A percentile compares a stretch with the other conserved stretches of the same genome.
phyloP scores from a whole-genome alignment of 169 alveolate species.

The Eimeria necatrix region DNA sequence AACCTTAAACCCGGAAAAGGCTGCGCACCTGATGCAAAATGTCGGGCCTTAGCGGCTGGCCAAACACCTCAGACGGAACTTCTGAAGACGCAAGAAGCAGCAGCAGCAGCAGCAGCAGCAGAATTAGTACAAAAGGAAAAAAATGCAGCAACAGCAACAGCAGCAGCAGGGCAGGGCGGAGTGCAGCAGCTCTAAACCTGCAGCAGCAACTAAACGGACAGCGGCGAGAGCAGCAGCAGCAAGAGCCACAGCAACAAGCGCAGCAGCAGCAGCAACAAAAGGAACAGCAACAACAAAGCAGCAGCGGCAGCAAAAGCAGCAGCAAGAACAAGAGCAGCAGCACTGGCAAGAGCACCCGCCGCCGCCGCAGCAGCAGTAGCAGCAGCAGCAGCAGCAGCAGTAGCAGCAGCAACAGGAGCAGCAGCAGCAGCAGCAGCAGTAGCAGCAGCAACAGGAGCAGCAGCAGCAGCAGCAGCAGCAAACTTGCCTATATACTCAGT shows the following conservation, averaged over 20 bases:
- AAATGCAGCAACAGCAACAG: no score
- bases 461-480: not conserved
- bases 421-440: not conserved
- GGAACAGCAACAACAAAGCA: not conserved
- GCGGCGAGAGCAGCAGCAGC: not conserved
- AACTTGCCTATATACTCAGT: not conserved
- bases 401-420: not conserved
- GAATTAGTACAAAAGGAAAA: not conserved
- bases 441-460: not conserved
- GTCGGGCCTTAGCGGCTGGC: constrained; percentile 90
- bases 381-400: not conserved
- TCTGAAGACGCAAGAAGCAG: not conserved
- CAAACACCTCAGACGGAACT: constrained; percentile 92
- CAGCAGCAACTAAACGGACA: not conserved
- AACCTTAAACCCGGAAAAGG: not conserved
- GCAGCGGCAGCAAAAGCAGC: not conserved
- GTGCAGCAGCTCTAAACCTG: not conserved
- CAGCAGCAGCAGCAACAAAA: not conserved
- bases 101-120: not conserved
- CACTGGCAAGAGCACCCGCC: not conserved
- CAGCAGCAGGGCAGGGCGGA: not conserved
- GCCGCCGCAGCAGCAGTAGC: no score
- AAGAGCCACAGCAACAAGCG: not conserved
- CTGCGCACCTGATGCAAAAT: constrained; percentile 85
- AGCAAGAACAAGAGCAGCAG: constrained; percentile 1